Conservation (phyloP, 2,329 filamentous ascomycete genomes). For the Fusarium proliferatum region DNA sequence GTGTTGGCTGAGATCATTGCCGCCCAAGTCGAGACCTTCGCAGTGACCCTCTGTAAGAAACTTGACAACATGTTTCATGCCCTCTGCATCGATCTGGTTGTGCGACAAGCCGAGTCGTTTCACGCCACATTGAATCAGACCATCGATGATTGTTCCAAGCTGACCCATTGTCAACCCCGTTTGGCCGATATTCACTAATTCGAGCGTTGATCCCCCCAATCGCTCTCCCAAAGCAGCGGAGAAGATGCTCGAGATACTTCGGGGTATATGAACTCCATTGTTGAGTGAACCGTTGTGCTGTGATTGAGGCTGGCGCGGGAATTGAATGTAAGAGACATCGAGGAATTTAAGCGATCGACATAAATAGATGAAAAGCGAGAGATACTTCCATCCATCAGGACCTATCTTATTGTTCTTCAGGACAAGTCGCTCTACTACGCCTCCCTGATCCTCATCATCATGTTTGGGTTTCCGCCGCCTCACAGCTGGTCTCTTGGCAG, state of each 20-base stretch:
- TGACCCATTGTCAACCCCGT: slow-evolving; percentile 78
- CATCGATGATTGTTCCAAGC: slow-evolving; percentile 82
- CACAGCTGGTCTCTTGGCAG: slow-evolving; percentile 75
- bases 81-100: slow-evolving; percentile 79
- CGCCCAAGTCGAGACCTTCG: slow-evolving; percentile 88
- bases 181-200: slow-evolving; percentile 85
- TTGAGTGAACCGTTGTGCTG: slow-evolving; percentile 47
- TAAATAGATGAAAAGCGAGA: slow-evolving; percentile 90
- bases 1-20: slow-evolving; percentile 76
- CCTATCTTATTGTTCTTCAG: slow-evolving; percentile 94
- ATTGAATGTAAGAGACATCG: slow-evolving; percentile 86
- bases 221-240: slow-evolving; percentile 81
- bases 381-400: slow-evolving; percentile 88
- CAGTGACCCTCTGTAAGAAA: slow-evolving; percentile 83
- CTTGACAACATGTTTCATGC: slow-evolving; percentile 78
- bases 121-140: slow-evolving; percentile 80
- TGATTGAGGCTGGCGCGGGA: slow-evolving; percentile 64
- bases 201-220: slow-evolving; percentile 78
- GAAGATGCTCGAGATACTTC: slow-evolving; percentile 68
- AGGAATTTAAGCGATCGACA: slow-evolving; percentile 87
- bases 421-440: slow-evolving; percentile 86
- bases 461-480: slow-evolving; percentile 61
- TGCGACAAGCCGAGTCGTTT: slow-evolving; percentile 84
- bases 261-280: slow-evolving; percentile 50
- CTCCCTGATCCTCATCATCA: slow-evolving; percentile 64